A percentile compares a stretch with the other conserved stretches of the same genome.
phyloP scores from a whole-genome alignment of 495 filamentous ascomycete genomes.

The Aspergillus wentii region DNA sequence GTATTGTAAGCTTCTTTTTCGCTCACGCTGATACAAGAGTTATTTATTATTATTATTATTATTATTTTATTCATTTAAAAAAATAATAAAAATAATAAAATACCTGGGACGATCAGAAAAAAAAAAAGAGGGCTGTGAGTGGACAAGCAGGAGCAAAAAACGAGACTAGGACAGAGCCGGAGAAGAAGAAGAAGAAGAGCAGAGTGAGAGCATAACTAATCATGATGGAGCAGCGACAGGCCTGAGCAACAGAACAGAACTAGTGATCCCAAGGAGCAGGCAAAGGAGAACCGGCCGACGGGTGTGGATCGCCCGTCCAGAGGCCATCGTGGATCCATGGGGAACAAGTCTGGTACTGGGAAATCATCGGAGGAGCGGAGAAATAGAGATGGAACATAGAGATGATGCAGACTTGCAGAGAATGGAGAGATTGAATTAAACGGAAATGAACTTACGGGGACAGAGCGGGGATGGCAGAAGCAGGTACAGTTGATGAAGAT shows the following conservation, averaged over 20 bases:
- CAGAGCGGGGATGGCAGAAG: slow-evolving; percentile 15
- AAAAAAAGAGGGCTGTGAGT: not conserved
- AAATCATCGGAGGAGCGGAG: too few relatives aligned
- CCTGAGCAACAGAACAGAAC: too few relatives aligned
- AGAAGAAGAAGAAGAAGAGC: too few relatives aligned
- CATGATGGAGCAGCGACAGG: too few relatives aligned
- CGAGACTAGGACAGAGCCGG: too few relatives aligned
- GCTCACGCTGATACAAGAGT: slow-evolving; percentile 1
- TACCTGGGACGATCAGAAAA: not conserved
- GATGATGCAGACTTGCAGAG: slow-evolving; percentile 5
- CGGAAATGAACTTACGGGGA: too few relatives aligned
- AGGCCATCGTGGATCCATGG: slow-evolving; percentile 17
- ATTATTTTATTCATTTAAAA: slow-evolving; percentile 1
- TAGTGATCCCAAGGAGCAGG: slow-evolving; percentile 25
- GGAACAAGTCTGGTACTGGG: not conserved
- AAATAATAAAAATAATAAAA: slow-evolving; percentile 4
- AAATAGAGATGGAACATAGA: too few relatives aligned
- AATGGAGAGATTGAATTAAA: not conserved
- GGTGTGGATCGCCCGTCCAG: slow-evolving; percentile 16
- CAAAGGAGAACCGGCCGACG: slow-evolving; percentile 8
- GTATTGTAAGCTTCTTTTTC: slow-evolving; percentile 6
- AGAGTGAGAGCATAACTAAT: too few relatives aligned
- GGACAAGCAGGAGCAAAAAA: too few relatives aligned
- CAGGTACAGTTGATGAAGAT: slow-evolving; percentile 12
- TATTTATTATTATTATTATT: slow-evolving; percentile 1